These are phyloP conservation scores for Onygena corvina DNA, from an alignment of 2,329 filamentous ascomycete genomes.

Conservation along the genomic window DNA sequence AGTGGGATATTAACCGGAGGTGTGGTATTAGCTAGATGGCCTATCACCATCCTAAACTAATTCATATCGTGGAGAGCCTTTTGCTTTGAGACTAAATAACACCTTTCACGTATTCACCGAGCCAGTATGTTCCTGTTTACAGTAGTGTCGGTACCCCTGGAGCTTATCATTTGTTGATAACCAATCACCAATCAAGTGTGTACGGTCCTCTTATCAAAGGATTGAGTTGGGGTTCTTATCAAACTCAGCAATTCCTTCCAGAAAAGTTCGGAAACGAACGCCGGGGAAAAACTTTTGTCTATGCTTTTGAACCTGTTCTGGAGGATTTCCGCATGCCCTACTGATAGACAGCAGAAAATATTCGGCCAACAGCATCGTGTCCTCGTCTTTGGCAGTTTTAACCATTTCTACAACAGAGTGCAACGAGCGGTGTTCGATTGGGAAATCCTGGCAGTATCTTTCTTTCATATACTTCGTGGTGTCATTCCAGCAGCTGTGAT, in stretches of 20 bases:
- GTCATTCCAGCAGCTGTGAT: not conserved
- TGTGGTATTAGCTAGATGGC: too few relatives aligned
- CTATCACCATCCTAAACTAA: too few relatives aligned
- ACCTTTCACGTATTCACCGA: too few relatives aligned
- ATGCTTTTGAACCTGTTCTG: not conserved
- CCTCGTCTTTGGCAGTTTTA: constrained; percentile 4
- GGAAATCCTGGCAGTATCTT: not conserved
- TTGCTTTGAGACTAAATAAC: too few relatives aligned
- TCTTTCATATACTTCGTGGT: not conserved
- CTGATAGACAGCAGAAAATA: constrained; percentile 2
- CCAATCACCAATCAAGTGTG: too few relatives aligned
- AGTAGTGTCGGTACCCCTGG: too few relatives aligned
- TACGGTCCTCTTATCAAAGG: too few relatives aligned
- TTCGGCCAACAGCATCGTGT: not conserved
- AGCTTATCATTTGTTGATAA: too few relatives aligned
- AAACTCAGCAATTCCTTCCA: not conserved
- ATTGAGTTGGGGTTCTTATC: not conserved
- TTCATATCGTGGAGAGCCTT: too few relatives aligned
- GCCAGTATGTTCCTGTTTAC: too few relatives aligned
- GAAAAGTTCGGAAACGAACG: not conserved
- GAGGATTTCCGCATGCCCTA: not conserved
- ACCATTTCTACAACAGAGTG: constrained; percentile 1
- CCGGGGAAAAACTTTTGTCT: not conserved
- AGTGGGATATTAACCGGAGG: too few relatives aligned
- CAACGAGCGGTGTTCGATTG: not conserved